Base-by-base conservation (phyloP, 2,329 filamentous ascomycete genomes). In the Fusarium hostae region DNA sequence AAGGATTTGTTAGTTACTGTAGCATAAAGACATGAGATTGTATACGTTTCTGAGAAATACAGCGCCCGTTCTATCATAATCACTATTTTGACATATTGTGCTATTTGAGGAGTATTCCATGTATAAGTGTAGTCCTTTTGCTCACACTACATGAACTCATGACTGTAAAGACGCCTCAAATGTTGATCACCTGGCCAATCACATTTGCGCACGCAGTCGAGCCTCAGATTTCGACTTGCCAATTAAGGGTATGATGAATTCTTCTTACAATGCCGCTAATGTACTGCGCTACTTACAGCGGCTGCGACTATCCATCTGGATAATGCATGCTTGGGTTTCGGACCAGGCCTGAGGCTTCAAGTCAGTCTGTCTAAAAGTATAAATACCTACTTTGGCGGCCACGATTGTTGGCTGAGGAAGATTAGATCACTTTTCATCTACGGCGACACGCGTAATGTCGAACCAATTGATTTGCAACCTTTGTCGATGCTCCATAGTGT, bases 181-280 rank as follows among this genome's bases (percentile, higher is more conserved):
- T 32, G 4, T 12, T 32, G 9, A 22, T 2, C 15, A 18, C 18
- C 15, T 13, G 7, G 15, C 13, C 15, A 32, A n/a, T 7, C 16
- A 22, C 8, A 34, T 16, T 6, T 18, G 30, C 18, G n/a, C 8
- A 12, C 15, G 26, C 1, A 15, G 22, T 20, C 6, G 3, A 16
- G 18, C 11, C 4, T 26, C 5, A 1, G 3, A 20, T 15, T 24
- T 4, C 12, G 4, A n/a, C 18, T 9, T 16, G 8, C 6, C 5
- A 15, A 35, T 26, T 15, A 15, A 35, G 4, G 4, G 22, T 4
- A 20, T 24, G 6, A 8, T 11, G 32, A 24, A 20, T 12, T 20
- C 16, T 18, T 9, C 10, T 9, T 2, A 18, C 10, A 10, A 12
- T 6, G 9, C 10, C 22, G 9, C 26, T 22, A 9, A n/a, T 20